Evolutionary conservation across 176 grass and related monocot genomes (phyloP).

Genomic region (Alopecurus myosuroides): DNA sequence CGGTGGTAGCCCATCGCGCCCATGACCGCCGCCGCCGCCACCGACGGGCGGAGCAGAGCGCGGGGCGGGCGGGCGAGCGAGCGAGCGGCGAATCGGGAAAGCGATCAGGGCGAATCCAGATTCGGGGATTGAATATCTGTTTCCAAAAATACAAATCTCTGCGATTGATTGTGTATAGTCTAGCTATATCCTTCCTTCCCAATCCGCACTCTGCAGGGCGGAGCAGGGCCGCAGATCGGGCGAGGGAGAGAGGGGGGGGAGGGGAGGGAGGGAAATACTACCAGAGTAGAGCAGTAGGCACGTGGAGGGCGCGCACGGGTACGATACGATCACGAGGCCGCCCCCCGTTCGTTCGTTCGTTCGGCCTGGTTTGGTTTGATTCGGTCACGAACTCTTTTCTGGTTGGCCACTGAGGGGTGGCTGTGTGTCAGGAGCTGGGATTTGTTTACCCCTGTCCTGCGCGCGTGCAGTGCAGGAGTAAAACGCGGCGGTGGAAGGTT

Average conservation of each 20-base stretch:
- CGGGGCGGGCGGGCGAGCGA: too few species aligned
- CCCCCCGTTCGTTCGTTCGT: too few species aligned
- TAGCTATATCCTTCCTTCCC: neutral
- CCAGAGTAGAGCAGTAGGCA: neutral
- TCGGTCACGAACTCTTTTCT: too few species aligned
- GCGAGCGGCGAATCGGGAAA: neutral
- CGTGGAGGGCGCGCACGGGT: neutral
- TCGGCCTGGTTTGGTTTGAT: too few species aligned
- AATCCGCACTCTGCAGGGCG: neutral
- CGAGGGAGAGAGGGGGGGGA: neutral
- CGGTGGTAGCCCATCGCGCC: constrained; percentile 14
- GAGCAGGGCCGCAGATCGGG: neutral
- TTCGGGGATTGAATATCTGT: neutral
- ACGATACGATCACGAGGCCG: neutral
- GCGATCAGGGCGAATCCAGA: neutral
- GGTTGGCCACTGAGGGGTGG: too few species aligned
- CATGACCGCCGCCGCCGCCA: constrained; percentile 9
- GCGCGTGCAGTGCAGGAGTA: too few species aligned
- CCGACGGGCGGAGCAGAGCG: neutral
- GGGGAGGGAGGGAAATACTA: neutral
- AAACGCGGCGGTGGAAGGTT: too few species aligned
- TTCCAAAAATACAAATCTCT: neutral
- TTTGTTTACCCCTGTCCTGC: too few species aligned
- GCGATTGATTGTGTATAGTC: neutral
- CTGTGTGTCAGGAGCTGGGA: too few species aligned